Evolutionary conservation across 441 rosid species (phyloP).

Genomic region (Jatropha multifida): DNA sequence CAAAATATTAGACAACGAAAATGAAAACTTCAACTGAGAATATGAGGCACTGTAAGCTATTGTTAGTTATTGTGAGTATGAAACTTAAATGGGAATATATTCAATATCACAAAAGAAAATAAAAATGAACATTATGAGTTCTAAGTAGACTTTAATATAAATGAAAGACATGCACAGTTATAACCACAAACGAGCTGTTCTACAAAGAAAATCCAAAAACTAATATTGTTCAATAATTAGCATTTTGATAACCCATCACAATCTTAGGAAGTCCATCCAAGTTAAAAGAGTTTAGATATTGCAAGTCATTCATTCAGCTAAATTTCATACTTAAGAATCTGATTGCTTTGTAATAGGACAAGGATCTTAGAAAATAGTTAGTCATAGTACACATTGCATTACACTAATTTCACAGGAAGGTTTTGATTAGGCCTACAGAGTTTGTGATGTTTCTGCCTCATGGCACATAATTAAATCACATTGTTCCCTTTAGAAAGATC

Average conservation of each 20-base stretch:
- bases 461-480: not conserved
- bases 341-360: not conserved
- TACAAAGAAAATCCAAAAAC: not conserved
- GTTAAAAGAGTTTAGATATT: not conserved
- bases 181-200: not conserved
- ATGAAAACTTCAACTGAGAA: not conserved
- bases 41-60: not conserved
- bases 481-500: not conserved
- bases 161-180: not conserved
- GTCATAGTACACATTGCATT: slow-evolving; percentile 1
- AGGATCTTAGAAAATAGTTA: not conserved
- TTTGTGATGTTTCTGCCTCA: not conserved
- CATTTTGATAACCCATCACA: not conserved
- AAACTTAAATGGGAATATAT: not conserved
- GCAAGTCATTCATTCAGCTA: not conserved
- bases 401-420: not conserved
- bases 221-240: not conserved
- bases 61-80: not conserved
- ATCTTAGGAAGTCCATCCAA: slow-evolving; percentile 10
- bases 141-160: not conserved
- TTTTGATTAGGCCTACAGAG: not conserved
- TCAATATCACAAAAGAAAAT: not conserved
- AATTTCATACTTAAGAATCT: not conserved
- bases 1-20: slow-evolving; percentile 1
- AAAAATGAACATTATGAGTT: not conserved